Conservation (phyloP, 768 basidiomycete species). For the Ramaria sp. region DNA sequence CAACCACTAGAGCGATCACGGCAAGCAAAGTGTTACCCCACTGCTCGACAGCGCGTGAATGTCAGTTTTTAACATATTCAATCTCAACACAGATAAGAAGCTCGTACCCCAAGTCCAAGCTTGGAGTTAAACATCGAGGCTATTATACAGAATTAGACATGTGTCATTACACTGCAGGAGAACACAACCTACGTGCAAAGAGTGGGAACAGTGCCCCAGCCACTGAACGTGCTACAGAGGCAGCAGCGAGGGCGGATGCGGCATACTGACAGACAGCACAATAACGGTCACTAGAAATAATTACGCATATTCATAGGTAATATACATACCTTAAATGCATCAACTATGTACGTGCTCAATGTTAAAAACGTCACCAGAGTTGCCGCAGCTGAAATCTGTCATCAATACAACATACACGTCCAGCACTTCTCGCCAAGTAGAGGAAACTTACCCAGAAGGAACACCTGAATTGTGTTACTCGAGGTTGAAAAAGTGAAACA, state of each 20-base stretch:
- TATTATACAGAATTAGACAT: neutral
- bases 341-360: neutral
- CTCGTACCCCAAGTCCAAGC: neutral
- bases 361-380: neutral
- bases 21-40: neutral
- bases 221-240: neutral
- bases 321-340: neutral
- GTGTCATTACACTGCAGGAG: neutral
- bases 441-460: neutral
- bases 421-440: neutral
- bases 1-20: neutral
- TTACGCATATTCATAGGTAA: neutral
- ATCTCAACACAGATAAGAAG: neutral
- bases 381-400: neutral
- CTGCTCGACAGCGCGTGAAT: too few species aligned
- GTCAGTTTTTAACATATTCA: neutral
- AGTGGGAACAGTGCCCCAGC: neutral
- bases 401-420: neutral
- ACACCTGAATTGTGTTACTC: neutral
- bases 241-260: neutral
- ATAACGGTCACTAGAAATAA: too few species aligned
- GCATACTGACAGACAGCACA: too few species aligned
- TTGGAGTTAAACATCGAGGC: neutral
- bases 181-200: neutral
- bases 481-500: neutral